phyloP scores from a whole-genome alignment of 2,329 filamentous ascomycete genomes.

The Ascochyta koolunga region DNA sequence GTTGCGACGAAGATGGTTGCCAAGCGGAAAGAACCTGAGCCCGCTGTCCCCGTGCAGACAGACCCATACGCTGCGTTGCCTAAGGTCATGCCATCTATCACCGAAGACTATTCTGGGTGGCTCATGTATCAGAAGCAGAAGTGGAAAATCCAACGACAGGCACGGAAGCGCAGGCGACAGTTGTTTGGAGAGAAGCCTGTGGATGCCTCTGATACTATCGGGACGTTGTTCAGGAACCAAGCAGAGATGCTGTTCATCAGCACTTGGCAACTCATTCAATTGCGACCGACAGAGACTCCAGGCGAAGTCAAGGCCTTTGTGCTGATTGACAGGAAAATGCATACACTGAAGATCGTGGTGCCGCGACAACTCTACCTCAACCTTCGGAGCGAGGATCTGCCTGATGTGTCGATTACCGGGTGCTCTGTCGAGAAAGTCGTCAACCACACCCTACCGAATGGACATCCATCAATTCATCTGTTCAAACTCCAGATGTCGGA shows the following conservation, averaged over 20 bases:
- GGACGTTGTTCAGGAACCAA: conserved; percentile 84
- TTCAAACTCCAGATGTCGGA: conserved; percentile 94
- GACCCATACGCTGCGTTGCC: conserved; percentile 86
- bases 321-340: conserved; percentile 90
- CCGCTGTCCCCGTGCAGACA: conserved; percentile 60
- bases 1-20: conserved; percentile 54
- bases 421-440: conserved; percentile 93
- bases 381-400: conserved; percentile 83
- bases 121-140: conserved; percentile 96
- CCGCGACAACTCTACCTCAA: conserved; percentile 91
- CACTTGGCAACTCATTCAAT: conserved; percentile 93
- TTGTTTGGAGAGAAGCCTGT: conserved; percentile 85
- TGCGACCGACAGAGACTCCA: conserved; percentile 80
- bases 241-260: conserved; percentile 88
- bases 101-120: conserved; percentile 86
- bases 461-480: conserved; percentile 89
- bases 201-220: conserved; percentile 65
- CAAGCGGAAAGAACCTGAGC: conserved; percentile 57
- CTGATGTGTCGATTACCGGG: conserved; percentile 83
- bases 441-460: conserved; percentile 90
- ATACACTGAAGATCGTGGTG: conserved; percentile 85
- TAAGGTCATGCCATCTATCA: conserved; percentile 80
- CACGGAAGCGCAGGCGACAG: conserved; percentile 81
- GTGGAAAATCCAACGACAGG: conserved; percentile 97
- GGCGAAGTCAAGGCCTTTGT: conserved; percentile 89